phyloP scores from a whole-genome alignment of 768 basidiomycete genomes.

The Suillus plorans region DNA sequence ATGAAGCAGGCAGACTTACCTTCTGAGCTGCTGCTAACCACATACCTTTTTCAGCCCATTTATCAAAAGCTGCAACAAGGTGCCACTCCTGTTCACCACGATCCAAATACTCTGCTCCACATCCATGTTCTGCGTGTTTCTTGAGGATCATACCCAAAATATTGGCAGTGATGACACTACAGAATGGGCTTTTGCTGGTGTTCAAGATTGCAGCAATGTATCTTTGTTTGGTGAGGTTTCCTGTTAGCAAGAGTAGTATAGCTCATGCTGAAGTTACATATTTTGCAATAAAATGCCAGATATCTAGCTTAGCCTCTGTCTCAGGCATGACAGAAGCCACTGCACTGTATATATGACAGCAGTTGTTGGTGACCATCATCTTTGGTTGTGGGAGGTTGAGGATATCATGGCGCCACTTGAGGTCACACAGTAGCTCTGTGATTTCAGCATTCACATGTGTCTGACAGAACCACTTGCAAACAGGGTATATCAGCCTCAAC shows the following conservation, averaged over 20 bases:
- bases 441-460: conserved; percentile 15
- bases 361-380: conserved; percentile 20
- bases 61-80: too few relatives aligned
- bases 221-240: conserved; percentile 2
- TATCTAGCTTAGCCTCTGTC: conserved; percentile 11
- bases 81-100: too few relatives aligned
- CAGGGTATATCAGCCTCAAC: too few relatives aligned
- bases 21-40: too few relatives aligned
- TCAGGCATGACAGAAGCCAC: conserved; percentile 11
- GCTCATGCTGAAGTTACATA: conserved; percentile 1
- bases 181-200: conserved; percentile 9
- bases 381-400: conserved; percentile 11
- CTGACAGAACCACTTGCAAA: conserved; percentile 12
- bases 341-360: conserved; percentile 15
- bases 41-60: too few relatives aligned
- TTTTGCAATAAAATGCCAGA: conserved; percentile 21
- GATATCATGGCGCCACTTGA: conserved; percentile 8
- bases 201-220: conserved; percentile 16
- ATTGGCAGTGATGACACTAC: conserved; percentile 4
- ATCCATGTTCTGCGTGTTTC: too few relatives aligned
- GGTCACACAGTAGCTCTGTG: conserved; percentile 13
- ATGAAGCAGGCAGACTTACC: too few relatives aligned
- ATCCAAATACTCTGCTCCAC: too few relatives aligned
- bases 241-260: neutral
- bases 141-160: too few relatives aligned